Conservation (phyloP, 495 filamentous ascomycete species). For the Chaetomium cochliodes region DNA sequence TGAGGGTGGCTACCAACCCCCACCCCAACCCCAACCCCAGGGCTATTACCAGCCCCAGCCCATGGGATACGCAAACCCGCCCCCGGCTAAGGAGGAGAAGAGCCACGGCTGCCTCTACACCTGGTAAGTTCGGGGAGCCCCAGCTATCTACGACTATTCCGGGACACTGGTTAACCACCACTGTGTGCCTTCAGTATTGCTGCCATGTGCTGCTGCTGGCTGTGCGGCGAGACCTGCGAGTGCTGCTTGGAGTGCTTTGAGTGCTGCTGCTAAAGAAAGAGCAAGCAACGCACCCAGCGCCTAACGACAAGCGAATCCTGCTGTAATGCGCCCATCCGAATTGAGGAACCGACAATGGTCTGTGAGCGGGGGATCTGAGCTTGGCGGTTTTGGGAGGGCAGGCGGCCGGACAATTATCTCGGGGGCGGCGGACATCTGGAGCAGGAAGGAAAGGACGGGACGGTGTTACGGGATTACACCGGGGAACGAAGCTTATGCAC, state of each 20-base stretch:
- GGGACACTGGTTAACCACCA: neutral
- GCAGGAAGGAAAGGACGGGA: neutral
- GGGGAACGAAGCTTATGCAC: neutral
- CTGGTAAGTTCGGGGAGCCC: constrained; percentile 16
- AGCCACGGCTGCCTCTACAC: constrained; percentile 32
- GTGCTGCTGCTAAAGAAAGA: constrained; percentile 28
- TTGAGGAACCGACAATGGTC: neutral
- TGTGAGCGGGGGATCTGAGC: neutral
- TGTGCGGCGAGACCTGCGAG: constrained; percentile 32
- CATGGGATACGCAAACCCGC: constrained; percentile 27
- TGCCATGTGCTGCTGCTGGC: constrained; percentile 32
- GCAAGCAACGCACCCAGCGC: neutral
- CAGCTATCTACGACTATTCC: neutral
- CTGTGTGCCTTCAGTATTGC: constrained; percentile 17
- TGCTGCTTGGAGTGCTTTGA: constrained; percentile 31
- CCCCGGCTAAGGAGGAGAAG: constrained; percentile 30
- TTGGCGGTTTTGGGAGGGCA: constrained; percentile 3
- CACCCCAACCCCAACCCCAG: constrained; percentile 10
- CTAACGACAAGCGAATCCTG: neutral
- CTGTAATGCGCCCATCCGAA: neutral
- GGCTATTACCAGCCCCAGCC: constrained; percentile 15
- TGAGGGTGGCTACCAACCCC: constrained; percentile 13
- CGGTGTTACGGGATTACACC: neutral
- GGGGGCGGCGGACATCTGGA: neutral
- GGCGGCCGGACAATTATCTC: neutral